phyloP scores from a whole-genome alignment of 2,329 filamentous ascomycete species.

The Aspergillus clavatus region DNA sequence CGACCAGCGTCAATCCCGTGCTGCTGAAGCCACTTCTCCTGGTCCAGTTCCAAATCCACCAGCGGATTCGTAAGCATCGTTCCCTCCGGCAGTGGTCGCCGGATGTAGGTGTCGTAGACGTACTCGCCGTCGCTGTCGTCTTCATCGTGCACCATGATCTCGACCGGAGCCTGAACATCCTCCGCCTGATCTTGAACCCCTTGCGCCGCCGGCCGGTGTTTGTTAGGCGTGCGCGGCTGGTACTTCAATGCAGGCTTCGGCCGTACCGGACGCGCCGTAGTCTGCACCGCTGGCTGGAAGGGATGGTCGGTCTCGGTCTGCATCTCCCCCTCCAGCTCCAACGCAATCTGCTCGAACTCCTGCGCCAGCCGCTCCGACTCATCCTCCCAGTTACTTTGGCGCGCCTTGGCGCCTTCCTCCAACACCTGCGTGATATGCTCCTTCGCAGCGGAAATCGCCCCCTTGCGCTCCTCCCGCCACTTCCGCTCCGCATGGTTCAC shows the following conservation, averaged over 20 bases:
- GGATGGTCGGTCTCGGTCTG: constrained; percentile 10
- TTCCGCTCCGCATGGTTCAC: constrained; percentile 38
- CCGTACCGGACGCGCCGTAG: constrained; percentile 9
- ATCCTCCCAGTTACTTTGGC: constrained; percentile 39
- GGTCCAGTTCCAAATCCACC: constrained; percentile 24
- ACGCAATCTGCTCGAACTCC: constrained; percentile 40
- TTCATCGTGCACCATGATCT: constrained; percentile 20
- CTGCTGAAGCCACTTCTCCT: constrained; percentile 22
- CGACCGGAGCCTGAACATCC: constrained; percentile 2
- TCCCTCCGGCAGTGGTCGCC: constrained; percentile 39
- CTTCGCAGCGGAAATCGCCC: constrained; percentile 32
- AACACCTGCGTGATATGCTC: constrained; percentile 29
- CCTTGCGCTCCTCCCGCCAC: constrained; percentile 35
- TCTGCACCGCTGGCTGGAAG: constrained; percentile 2
- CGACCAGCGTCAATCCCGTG: constrained; percentile 28
- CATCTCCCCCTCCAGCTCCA: constrained; percentile 37
- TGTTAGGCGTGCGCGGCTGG: constrained; percentile 32
- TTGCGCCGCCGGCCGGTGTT: constrained; percentile 15
- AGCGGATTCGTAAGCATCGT: constrained; percentile 33
- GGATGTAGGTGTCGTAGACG: constrained; percentile 59
- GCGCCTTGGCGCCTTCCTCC: constrained; percentile 34
- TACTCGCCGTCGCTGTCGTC: constrained; percentile 50
- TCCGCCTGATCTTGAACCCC: constrained; percentile 3
- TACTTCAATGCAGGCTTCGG: constrained; percentile 34
- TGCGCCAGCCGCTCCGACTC: constrained; percentile 40